Conservation (phyloP, 1,284 basidiomycete species). For the Irpex rosettiformis region DNA sequence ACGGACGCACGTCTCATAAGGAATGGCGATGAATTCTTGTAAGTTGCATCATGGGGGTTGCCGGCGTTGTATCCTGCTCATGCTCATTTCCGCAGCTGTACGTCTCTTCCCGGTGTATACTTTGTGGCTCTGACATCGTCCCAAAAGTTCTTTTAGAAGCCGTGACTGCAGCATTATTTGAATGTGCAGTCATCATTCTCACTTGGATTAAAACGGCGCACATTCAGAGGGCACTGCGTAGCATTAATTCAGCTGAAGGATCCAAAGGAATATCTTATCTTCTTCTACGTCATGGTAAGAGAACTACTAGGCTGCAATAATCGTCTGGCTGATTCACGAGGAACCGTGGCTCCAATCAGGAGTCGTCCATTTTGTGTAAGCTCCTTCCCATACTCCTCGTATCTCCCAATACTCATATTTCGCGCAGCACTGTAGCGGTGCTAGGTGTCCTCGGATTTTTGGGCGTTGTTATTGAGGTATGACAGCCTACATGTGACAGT, state of each 20-base stretch:
- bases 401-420: not conserved
- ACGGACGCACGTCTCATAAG: not conserved
- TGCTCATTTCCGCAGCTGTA: not conserved
- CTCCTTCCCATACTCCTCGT: not conserved
- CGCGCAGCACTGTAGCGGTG: too few species aligned
- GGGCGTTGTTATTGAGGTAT: not conserved
- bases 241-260: not conserved
- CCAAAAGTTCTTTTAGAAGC: not conserved
- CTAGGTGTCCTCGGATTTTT: not conserved
- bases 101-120: not conserved
- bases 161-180: not conserved
- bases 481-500: not conserved
- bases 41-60: not conserved
- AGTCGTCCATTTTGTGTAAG: not conserved
- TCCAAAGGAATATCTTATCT: not conserved
- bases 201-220: slow-evolving; percentile 12
- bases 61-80: not conserved
- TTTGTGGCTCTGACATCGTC: not conserved
- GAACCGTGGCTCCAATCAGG: not conserved
- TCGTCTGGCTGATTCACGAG: not conserved
- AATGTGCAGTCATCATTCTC: slow-evolving; percentile 6
- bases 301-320: not conserved
- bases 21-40: slow-evolving; percentile 7
- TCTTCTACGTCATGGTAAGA: not conserved
- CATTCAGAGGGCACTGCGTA: not conserved